phyloP scores from a whole-genome alignment of 176 grass and related monocot genomes.

The Zea luxurians region DNA sequence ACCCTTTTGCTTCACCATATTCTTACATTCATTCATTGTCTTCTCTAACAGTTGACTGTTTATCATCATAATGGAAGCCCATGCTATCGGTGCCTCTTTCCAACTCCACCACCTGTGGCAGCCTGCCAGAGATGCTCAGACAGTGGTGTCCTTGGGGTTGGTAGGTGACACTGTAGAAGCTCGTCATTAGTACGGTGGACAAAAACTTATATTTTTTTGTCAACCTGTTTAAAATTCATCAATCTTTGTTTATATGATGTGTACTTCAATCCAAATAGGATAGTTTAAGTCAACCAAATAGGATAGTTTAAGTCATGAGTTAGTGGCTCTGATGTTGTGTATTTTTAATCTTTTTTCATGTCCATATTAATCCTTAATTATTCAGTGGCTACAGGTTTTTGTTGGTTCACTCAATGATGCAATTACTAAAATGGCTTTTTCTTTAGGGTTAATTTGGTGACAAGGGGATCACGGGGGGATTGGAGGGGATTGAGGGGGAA shows the following conservation, averaged over 20 bases:
- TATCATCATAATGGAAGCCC: conserved; percentile 95
- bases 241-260: conserved; percentile 11
- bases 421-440: neutral
- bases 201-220: conserved; percentile 11
- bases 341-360: conserved; percentile 9
- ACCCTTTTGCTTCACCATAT: conserved; percentile 11
- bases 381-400: neutral
- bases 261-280: neutral
- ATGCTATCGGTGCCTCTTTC: conserved; percentile 93
- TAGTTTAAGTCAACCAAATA: too few species aligned
- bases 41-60: conserved; percentile 73
- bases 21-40: conserved; percentile 35
- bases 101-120: conserved; percentile 77
- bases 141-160: conserved; percentile 91
- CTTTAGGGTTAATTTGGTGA: neutral
- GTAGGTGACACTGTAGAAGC: conserved; percentile 45
- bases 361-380: conserved; percentile 22
- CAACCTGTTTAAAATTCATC: neutral
- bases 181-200: neutral
- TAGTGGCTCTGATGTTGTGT: neutral
- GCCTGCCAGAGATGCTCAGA: conserved; percentile 94
- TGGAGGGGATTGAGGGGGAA: too few species aligned
- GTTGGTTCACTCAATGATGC: neutral
- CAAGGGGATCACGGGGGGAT: too few species aligned
- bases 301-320: conserved; percentile 19